phyloP scores from a whole-genome alignment of 768 basidiomycete genomes.

The Xerocomellus chrysenteron region DNA sequence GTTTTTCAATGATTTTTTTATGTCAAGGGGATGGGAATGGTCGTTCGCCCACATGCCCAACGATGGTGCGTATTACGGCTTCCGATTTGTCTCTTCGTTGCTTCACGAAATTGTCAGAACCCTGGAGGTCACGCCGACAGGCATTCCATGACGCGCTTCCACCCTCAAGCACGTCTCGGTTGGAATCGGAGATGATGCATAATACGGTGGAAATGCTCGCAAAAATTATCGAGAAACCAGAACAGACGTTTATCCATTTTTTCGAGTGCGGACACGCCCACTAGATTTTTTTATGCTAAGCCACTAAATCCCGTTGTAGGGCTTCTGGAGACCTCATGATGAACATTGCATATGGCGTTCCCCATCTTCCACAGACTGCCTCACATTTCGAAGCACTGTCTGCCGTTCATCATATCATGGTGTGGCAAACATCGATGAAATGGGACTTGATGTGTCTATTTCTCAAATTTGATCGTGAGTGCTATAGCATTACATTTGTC shows the following conservation, averaged over 20 bases:
- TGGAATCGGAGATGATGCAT: conserved; percentile 1
- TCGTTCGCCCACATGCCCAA: conserved; percentile 7
- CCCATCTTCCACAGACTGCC: not conserved
- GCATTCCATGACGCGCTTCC: conserved; percentile 4
- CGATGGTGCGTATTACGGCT: not conserved
- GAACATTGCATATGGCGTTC: conserved; percentile 1
- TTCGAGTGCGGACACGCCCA: not conserved
- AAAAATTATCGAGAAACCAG: conserved; percentile 3
- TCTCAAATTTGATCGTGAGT: not conserved
- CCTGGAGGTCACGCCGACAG: conserved; percentile 2
- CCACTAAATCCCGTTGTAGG: not conserved
- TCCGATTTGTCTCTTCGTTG: not conserved
- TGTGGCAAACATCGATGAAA: conserved; percentile 3
- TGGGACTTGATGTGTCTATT: conserved; percentile 6
- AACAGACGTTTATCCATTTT: not conserved
- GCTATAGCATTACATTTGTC: too few species aligned
- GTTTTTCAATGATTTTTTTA: not conserved
- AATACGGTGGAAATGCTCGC: conserved; percentile 4
- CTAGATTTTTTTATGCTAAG: not conserved
- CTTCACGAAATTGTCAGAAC: not conserved
- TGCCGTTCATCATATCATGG: conserved; percentile 1
- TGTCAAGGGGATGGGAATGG: conserved; percentile 5
- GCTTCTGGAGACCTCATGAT: conserved; percentile 8
- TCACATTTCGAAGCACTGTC: conserved; percentile 1
- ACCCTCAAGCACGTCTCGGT: not conserved